phyloP scores from a whole-genome alignment of 345 rosid genomes.

The Murraya paniculata region DNA sequence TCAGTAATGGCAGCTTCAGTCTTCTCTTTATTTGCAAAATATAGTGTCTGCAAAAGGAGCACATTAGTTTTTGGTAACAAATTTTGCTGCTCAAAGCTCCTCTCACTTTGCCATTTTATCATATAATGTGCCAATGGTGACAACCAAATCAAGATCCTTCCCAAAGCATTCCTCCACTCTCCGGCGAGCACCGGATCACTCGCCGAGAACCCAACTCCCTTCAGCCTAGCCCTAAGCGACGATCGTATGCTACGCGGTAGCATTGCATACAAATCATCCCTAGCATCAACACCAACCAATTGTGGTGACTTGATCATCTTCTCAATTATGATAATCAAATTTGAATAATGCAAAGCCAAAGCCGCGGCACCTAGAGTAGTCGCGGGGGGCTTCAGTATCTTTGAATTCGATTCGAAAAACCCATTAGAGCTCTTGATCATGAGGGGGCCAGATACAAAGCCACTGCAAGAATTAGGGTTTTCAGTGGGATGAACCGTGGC shows the following conservation, averaged over 20 bases:
- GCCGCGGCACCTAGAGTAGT: constrained; percentile 80
- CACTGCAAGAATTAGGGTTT: constrained; percentile 23
- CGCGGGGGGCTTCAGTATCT: constrained; percentile 61
- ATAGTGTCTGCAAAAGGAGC: constrained; percentile 74
- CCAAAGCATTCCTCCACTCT: constrained; percentile 82
- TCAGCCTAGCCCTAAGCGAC: constrained; percentile 58
- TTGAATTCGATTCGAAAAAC: constrained; percentile 65
- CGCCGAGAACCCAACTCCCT: constrained; percentile 74
- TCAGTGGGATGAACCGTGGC: constrained; percentile 73
- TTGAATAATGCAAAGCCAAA: constrained; percentile 77
- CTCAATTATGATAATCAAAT: constrained; percentile 80
- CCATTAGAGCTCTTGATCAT: neutral
- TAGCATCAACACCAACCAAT: constrained; percentile 79
- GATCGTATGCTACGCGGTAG: constrained; percentile 72
- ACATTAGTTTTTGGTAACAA: constrained; percentile 44
- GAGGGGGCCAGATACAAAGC: constrained; percentile 26
- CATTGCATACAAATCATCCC: constrained; percentile 87
- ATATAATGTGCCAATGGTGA: constrained; percentile 90
- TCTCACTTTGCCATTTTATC: constrained; percentile 97
- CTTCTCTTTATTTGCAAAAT: constrained; percentile 78
- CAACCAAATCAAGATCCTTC: constrained; percentile 76
- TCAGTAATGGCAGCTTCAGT: constrained; percentile 93
- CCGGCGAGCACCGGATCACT: constrained; percentile 71
- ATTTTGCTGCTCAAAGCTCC: constrained; percentile 88
- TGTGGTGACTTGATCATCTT: constrained; percentile 96